Evolutionary conservation across 768 basidiomycete genomes (phyloP).

Genomic region (Naganishia vishniacii): DNA sequence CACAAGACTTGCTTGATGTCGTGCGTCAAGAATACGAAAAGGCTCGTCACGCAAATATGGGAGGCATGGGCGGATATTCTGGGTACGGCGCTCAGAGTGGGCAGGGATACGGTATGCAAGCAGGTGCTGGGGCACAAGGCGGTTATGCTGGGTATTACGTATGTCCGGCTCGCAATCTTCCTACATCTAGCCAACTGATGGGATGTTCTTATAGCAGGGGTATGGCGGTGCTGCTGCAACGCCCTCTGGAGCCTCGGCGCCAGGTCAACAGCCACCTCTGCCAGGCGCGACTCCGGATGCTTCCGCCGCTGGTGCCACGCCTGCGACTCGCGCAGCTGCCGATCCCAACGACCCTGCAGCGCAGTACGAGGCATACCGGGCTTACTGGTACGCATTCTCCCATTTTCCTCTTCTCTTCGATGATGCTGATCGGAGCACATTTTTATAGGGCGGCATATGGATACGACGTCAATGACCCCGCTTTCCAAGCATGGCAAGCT

Average conservation of each 20-base stretch:
- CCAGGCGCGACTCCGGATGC: constrained; percentile 27
- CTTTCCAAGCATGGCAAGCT: constrained; percentile 28
- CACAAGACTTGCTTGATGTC: constrained; percentile 84
- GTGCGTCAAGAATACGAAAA: constrained; percentile 82
- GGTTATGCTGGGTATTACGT: constrained; percentile 27
- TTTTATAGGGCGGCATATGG: constrained; percentile 26
- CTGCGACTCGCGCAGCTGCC: constrained; percentile 31
- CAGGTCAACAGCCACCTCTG: constrained; percentile 21
- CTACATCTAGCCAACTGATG: too few species aligned
- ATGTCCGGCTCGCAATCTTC: too few species aligned
- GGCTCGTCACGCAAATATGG: constrained; percentile 51
- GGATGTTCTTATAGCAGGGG: too few species aligned
- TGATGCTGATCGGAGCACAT: background rate
- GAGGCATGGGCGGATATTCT: constrained; percentile 31
- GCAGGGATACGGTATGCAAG: constrained; percentile 33
- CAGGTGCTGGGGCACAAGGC: constrained; percentile 25
- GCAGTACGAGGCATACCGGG: constrained; percentile 40
- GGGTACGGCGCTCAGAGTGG: constrained; percentile 35
- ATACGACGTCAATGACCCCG: constrained; percentile 47
- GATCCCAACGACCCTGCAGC: constrained; percentile 21
- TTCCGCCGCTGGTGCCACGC: constrained; percentile 33
- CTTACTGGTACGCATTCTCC: constrained; percentile 37
- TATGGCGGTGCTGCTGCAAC: constrained; percentile 32
- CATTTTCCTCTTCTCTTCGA: background rate
- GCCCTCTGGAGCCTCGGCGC: constrained; percentile 29